Evolutionary conservation across 345 rosid species (phyloP), one percentile per base, ranked within the genome.

Genomic region (Syzygium jambos): DNA sequence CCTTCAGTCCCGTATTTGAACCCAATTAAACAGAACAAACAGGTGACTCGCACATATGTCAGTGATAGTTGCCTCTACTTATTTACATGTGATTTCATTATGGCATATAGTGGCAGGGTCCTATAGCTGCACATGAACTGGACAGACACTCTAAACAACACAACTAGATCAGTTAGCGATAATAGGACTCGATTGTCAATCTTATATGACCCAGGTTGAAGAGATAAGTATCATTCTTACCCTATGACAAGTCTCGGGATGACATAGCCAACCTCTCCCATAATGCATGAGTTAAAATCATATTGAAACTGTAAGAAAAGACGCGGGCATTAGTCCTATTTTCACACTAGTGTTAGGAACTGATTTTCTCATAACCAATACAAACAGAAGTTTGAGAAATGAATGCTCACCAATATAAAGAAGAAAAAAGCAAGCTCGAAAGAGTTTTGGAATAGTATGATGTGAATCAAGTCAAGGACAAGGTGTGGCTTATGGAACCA

Each of bases 111-210:
- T 1, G 99, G 98, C 49, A 97, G 90, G 51, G 98, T 97, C 63
- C 97, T 96, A 89, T 94, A 96, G 88, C 98, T 95, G 89, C 98
- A 95, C 13, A 94, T 90, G 87, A 95, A 91, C 93, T 95, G 98
- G 84, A 97, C 90, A 54, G 92, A 73, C 9, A 65, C 95, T 91
- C 98, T 96, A 87, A 51, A 41, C 84, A 61, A 25, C 43, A 46
- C 29, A 56, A 55, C 34, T 85, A 46, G 22, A 41, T 30, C 68
- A 53, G 30, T 85, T 85, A 59, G 68, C 27, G 84, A 78, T 46
- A 16, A 34, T 46, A 59, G 43, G 51, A 34, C 49, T 16, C 51
- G 49, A 78, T 34, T 21, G 43, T 8, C 2, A 25, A 78, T 34
- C 84, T 16, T 34, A 38, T 9, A 23, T 46, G 51, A 78, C 5